phyloP scores from a whole-genome alignment of 163 green algal genomes.

The Prototheca cutis region DNA sequence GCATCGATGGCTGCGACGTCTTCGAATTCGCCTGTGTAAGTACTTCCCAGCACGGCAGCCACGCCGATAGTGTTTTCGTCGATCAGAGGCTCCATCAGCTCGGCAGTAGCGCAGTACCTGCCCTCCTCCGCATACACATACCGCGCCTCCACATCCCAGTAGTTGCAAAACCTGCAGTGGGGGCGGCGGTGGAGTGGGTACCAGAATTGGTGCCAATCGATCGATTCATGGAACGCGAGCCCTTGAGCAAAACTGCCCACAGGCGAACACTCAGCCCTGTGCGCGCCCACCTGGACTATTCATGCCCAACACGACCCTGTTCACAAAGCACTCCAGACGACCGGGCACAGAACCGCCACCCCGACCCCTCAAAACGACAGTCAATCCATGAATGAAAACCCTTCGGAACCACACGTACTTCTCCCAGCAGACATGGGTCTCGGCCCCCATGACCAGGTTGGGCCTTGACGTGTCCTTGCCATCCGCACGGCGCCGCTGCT shows the following conservation, averaged over 20 bases:
- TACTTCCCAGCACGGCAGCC: constrained; percentile 44
- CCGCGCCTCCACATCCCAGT: constrained; percentile 59
- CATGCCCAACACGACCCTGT: no score
- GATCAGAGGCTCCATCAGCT: constrained; percentile 26
- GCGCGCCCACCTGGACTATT: no score
- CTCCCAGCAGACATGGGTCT: constrained; percentile 54
- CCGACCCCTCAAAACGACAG: not conserved
- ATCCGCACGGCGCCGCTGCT: constrained; percentile 10
- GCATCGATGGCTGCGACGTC: constrained; percentile 41
- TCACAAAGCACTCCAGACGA: no score
- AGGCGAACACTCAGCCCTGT: no score
- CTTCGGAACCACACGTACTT: constrained; percentile 27
- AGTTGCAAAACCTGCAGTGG: constrained; percentile 33
- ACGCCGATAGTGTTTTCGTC: constrained; percentile 70
- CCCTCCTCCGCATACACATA: constrained; percentile 44
- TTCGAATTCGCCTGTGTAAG: constrained; percentile 65
- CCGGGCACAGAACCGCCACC: not conserved
- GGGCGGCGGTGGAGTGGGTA: no score
- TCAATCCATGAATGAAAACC: constrained; percentile 9
- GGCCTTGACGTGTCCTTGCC: constrained; percentile 38
- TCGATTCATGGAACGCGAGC: no score
- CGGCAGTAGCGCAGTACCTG: constrained; percentile 28
- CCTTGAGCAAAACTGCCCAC: no score
- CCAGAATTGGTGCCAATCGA: no score
- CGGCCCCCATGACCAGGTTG: constrained; percentile 57